phyloP scores from a whole-genome alignment of 75 land plant species.

The Pinus tabuliformis region DNA sequence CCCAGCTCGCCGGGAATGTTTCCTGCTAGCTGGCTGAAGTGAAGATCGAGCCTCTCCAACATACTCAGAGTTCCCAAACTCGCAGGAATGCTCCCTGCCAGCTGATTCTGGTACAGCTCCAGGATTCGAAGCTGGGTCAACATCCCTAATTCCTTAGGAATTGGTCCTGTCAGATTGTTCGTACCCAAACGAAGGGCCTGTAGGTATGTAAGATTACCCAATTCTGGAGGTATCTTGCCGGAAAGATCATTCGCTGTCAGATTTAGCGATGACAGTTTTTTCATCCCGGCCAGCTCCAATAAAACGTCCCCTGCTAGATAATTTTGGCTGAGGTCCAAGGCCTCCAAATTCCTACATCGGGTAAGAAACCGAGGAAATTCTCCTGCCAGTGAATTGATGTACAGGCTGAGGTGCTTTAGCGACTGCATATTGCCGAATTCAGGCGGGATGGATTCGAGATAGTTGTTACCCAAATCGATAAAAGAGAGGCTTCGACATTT shows the following conservation, averaged over 20 bases:
- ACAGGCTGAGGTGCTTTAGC: constrained; percentile 35
- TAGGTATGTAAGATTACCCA: constrained; percentile 37
- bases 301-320: constrained; percentile 49
- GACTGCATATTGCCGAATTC: constrained; percentile 35
- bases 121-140: constrained; percentile 30
- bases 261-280: constrained; percentile 30
- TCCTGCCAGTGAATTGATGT: constrained; percentile 44
- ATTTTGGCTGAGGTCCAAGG: constrained; percentile 42
- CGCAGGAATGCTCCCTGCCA: constrained; percentile 43
- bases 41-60: constrained; percentile 43
- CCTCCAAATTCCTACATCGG: constrained; percentile 25
- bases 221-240: constrained; percentile 52
- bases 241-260: constrained; percentile 58
- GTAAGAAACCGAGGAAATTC: constrained; percentile 65
- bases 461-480: constrained; percentile 17
- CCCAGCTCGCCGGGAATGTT: constrained; percentile 50
- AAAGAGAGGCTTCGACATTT: constrained; percentile 9
- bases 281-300: constrained; percentile 36
- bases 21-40: constrained; percentile 28
- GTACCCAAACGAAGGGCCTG: constrained; percentile 36
- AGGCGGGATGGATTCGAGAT: constrained; percentile 52
- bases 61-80: constrained; percentile 16
- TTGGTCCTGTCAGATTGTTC: constrained; percentile 40
- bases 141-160: constrained; percentile 38
- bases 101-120: constrained; percentile 37